Conservation (phyloP, 768 basidiomycete genomes). For the Leccinum pellstonianum region DNA sequence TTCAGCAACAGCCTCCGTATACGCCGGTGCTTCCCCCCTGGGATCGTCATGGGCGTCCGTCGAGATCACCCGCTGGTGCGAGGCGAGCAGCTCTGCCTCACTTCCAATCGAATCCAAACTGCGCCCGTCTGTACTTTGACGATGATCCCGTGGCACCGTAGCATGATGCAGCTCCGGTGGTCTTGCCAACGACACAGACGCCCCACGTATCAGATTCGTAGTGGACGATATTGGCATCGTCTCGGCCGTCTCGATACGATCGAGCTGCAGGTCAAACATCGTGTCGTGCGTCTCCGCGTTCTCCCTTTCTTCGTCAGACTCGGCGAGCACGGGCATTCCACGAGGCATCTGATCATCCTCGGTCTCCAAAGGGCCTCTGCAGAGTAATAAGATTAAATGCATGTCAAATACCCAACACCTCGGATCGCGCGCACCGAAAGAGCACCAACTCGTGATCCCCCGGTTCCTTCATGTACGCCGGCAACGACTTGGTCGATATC, state of each 20-base stretch:
- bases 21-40: conserved; percentile 66
- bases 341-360: conserved; percentile 23
- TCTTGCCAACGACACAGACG: conserved; percentile 8
- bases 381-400: background rate
- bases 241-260: conserved; percentile 27
- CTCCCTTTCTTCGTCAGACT: conserved; percentile 26
- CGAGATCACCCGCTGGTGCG: conserved; percentile 17
- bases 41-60: conserved; percentile 31
- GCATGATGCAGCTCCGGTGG: conserved; percentile 14
- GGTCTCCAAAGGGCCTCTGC: conserved; percentile 27
- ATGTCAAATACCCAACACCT: background rate
- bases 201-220: conserved; percentile 20
- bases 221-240: conserved; percentile 23
- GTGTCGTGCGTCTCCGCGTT: conserved; percentile 2
- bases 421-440: conserved; percentile 37
- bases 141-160: background rate
- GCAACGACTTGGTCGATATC: conserved; percentile 74
- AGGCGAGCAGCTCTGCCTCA: conserved; percentile 19
- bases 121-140: conserved; percentile 16
- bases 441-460: conserved; percentile 82
- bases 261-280: conserved; percentile 20
- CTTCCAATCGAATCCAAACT: conserved; percentile 26
- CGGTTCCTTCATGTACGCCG: conserved; percentile 81
- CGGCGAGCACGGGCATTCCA: conserved; percentile 18
- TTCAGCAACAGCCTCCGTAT: conserved; percentile 46